Evolutionary conservation across 2,329 filamentous ascomycete species (phyloP).

Genomic region (Pseudocercospora fuligena): DNA sequence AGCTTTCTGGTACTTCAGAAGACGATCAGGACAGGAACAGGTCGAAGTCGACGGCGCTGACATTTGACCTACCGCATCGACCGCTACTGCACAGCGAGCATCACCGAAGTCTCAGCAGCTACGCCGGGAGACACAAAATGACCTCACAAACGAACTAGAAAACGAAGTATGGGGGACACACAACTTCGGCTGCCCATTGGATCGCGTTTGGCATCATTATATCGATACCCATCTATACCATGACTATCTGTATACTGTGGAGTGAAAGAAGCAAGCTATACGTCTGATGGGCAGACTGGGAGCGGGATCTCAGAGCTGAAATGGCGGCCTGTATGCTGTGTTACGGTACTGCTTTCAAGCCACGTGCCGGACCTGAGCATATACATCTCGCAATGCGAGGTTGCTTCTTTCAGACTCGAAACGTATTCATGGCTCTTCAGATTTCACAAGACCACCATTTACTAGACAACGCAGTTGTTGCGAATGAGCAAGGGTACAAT

Average conservation of each 20-base stretch:
- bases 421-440: no score
- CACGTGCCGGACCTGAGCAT: not conserved
- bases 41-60: not conserved
- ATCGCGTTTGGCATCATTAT: no score
- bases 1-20: conserved; percentile 4
- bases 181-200: no score
- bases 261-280: no score
- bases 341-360: not conserved
- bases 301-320: not conserved
- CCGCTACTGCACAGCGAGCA: no score
- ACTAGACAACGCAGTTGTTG: not conserved
- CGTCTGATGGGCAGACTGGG: not conserved
- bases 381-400: not conserved
- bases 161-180: not conserved
- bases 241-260: no score
- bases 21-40: not conserved
- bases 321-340: not conserved
- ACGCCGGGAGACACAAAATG: no score
- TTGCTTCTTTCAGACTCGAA: not conserved
- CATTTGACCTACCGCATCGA: no score
- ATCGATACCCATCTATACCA: no score
- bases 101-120: no score
- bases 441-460: no score
- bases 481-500: not conserved
- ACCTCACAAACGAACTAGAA: not conserved